phyloP scores from a whole-genome alignment of 2,329 filamentous ascomycete species.

The Colletotrichum sp. region DNA sequence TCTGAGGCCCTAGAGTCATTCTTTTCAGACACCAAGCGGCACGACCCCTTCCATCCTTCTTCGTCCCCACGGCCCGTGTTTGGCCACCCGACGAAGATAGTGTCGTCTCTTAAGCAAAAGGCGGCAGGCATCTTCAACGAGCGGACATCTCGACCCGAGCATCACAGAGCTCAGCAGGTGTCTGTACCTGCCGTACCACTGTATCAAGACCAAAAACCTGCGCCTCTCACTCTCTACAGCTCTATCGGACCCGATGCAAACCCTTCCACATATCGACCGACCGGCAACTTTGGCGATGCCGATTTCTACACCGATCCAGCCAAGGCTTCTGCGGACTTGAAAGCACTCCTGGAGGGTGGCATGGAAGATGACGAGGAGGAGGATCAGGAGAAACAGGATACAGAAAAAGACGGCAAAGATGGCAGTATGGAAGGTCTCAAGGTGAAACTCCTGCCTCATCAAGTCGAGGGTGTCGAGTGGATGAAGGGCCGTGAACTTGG shows the following conservation, averaged over 20 bases:
- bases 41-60: conserved; percentile 16
- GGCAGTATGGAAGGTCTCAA: conserved; percentile 76
- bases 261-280: conserved; percentile 35
- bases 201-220: conserved; percentile 51
- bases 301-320: conserved; percentile 71
- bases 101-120: conserved; percentile 59
- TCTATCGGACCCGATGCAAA: conserved; percentile 38
- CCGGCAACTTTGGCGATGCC: conserved; percentile 40
- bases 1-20: conserved; percentile 19
- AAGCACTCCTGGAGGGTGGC: conserved; percentile 81
- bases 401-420: conserved; percentile 42
- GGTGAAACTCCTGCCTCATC: conserved; percentile 89
- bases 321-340: conserved; percentile 78
- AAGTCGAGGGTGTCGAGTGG: conserved; percentile 93
- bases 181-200: conserved; percentile 52
- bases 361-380: conserved; percentile 78
- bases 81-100: conserved; percentile 46
- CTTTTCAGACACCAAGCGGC: conserved; percentile 17
- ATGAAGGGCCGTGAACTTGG: conserved; percentile 94
- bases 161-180: conserved; percentile 57
- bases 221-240: conserved; percentile 53
- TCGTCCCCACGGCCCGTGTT: conserved; percentile 32
- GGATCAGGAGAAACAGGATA: conserved; percentile 41
- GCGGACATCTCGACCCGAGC: conserved; percentile 60
- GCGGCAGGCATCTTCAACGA: conserved; percentile 59